phyloP scores from a whole-genome alignment of 2,329 filamentous ascomycete species.

The Hyphodiscus sp. region DNA sequence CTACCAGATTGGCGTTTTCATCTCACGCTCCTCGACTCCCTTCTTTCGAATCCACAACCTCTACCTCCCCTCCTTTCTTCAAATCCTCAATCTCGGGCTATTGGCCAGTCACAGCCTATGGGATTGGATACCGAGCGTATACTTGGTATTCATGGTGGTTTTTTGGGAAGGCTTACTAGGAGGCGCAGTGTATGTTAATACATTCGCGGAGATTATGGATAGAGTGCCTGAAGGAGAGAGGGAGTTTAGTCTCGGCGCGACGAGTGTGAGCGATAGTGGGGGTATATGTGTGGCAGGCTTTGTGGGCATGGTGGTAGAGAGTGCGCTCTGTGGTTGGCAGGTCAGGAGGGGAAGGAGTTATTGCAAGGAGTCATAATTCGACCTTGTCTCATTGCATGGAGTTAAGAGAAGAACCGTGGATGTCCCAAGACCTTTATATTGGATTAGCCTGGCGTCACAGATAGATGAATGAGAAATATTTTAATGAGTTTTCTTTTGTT shows the following conservation, averaged over 20 bases:
- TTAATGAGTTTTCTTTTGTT: neutral
- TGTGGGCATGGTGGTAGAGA: constrained; percentile 75
- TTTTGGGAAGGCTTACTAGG: constrained; percentile 95
- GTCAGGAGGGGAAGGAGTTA: constrained; percentile 71
- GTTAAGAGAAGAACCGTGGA: neutral
- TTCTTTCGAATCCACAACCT: constrained; percentile 76
- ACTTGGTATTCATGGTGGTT: constrained; percentile 74
- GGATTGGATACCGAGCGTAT: constrained; percentile 78
- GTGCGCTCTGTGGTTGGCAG: constrained; percentile 77
- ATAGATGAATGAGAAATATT: neutral
- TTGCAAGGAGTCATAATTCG: constrained; percentile 39
- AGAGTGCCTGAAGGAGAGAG: constrained; percentile 68
- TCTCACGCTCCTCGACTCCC: constrained; percentile 85
- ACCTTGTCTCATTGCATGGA: neutral
- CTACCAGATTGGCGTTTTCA: constrained; percentile 91
- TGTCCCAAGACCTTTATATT: no score
- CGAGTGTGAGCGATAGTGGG: constrained; percentile 84
- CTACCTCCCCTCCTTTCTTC: constrained; percentile 76
- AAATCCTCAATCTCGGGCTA: constrained; percentile 69
- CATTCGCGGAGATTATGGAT: constrained; percentile 90
- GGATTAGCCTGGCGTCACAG: neutral
- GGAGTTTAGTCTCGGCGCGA: constrained; percentile 86
- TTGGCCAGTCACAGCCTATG: constrained; percentile 72
- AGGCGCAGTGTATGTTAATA: constrained; percentile 90
- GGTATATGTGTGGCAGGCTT: constrained; percentile 88